Conservation (phyloP, 768 basidiomycete species). For the Porphyrellus cyaneotinctus region DNA sequence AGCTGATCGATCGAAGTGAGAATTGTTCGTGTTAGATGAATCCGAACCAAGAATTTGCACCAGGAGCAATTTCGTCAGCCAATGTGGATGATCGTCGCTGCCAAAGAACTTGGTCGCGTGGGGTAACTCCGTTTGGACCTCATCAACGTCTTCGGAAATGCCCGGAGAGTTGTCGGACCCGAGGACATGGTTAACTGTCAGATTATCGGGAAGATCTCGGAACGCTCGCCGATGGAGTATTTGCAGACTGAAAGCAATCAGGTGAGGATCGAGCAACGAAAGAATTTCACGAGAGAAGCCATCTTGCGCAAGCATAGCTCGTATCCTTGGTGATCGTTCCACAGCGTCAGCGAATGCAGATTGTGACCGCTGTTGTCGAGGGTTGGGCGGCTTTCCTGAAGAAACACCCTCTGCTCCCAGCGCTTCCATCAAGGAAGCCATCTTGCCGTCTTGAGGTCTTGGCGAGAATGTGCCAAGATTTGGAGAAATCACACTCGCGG, state of each 20-base stretch:
- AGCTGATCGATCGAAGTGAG: constrained; percentile 38
- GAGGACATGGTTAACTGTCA: constrained; percentile 46
- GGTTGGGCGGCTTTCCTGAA: constrained; percentile 23
- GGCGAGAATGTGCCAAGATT: constrained; percentile 52
- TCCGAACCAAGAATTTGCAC: constrained; percentile 67
- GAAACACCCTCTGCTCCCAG: constrained; percentile 28
- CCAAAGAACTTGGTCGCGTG: constrained; percentile 51
- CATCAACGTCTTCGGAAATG: constrained; percentile 4
- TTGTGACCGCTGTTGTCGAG: constrained; percentile 25
- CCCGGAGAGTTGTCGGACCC: constrained; percentile 23
- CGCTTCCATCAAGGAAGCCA: constrained; percentile 45
- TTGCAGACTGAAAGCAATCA: constrained; percentile 61
- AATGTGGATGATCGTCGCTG: constrained; percentile 68
- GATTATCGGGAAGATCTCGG: constrained; percentile 48
- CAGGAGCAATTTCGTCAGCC: constrained; percentile 72
- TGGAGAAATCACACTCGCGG: constrained; percentile 32
- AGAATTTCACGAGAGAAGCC: constrained; percentile 68
- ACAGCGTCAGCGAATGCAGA: constrained; percentile 15
- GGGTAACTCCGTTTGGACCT: background rate
- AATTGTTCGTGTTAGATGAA: constrained; percentile 33
- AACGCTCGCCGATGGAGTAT: constrained; percentile 55
- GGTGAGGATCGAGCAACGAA: constrained; percentile 54
- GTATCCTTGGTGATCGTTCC: constrained; percentile 37
- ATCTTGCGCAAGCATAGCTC: constrained; percentile 53
- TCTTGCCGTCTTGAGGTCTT: constrained; percentile 43